Evolutionary conservation across 2,329 filamentous ascomycete genomes (phyloP).

Genomic region (Fusarium subtropicale): DNA sequence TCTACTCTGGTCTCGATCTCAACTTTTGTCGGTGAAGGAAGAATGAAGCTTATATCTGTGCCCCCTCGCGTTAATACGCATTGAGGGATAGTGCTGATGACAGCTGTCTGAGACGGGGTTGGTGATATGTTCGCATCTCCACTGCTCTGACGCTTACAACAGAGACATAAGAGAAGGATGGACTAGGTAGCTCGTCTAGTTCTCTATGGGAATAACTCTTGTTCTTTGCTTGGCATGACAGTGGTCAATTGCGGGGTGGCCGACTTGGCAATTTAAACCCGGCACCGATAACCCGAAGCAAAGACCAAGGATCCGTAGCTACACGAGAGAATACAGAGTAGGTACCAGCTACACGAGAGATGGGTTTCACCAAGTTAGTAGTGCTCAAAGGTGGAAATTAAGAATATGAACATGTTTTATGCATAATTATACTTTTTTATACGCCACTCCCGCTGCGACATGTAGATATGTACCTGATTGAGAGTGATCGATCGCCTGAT

Average conservation of each 20-base stretch:
- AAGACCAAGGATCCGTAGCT: background rate
- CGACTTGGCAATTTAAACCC: slow-evolving; percentile 18
- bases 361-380: too few relatives aligned
- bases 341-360: too few relatives aligned
- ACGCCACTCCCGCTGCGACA: slow-evolving; percentile 2
- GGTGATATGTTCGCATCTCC: background rate
- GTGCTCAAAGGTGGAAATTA: background rate
- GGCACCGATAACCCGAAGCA: slow-evolving; percentile 19
- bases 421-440: slow-evolving; percentile 1
- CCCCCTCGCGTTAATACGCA: background rate
- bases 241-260: slow-evolving; percentile 24
- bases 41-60: background rate
- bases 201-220: slow-evolving; percentile 8
- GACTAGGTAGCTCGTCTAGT: background rate
- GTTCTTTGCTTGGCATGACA: background rate
- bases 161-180: slow-evolving; percentile 5
- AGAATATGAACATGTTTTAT: slow-evolving; percentile 9
- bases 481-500: slow-evolving; percentile 35
- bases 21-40: slow-evolving; percentile 9
- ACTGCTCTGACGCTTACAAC: slow-evolving; percentile 18
- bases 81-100: background rate
- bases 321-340: too few relatives aligned
- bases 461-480: slow-evolving; percentile 2
- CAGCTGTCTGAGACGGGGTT: background rate
- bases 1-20: slow-evolving; percentile 14